Evolutionary conservation across 108 stramenopile genomes (phyloP), one percentile per base, ranked within the genome.

Genomic region (Hondaea fermentalgiana): DNA sequence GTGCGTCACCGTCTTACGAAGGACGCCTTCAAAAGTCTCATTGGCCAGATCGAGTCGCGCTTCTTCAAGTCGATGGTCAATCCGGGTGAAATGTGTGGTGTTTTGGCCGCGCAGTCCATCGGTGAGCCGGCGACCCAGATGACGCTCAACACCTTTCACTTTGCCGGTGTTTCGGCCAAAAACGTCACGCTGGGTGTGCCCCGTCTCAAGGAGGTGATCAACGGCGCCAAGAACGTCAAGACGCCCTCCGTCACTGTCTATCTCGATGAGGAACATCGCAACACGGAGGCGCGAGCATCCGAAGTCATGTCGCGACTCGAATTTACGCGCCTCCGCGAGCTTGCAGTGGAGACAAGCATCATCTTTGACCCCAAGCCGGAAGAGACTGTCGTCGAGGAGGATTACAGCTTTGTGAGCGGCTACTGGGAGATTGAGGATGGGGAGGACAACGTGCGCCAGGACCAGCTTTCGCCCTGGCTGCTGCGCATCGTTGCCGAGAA

Each of bases 81-180:
- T 88, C 96, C 99, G 12, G 99, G 99, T n/a, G 99, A 99, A 91
- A 98, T 98, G 97, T 95, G 95, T 72, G 99, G 99, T 72, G 98
- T 99, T 10, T 94, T 98, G 87, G 99, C 99, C 5, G 99, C 99
- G 4, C 99, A 99, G 91, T 97, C 96, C 88, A 96, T 99, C 87
- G 99, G 99, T 23, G 98, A 99, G 91, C 99, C 99, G 25, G 97
- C 98, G 55, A 99, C 99, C n/a, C 99, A 99, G 91, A 99, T 99
- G 99, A 99, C 99, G 5, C 93, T 99, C 59, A 93, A 93, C 91
- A 99, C 99, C 43, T 99, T 99, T 92, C 99, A 99, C 92, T 98
- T 97, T 88, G 97, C 99, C 60, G 98, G 98, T 88, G 97, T 99
- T 44, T 96, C 96, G 44, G 97, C 99, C 8, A 99, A 99, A 95